Conservation (phyloP, 1,139 yeast genomes). For the Hanseniaspora gamundiae region DNA sequence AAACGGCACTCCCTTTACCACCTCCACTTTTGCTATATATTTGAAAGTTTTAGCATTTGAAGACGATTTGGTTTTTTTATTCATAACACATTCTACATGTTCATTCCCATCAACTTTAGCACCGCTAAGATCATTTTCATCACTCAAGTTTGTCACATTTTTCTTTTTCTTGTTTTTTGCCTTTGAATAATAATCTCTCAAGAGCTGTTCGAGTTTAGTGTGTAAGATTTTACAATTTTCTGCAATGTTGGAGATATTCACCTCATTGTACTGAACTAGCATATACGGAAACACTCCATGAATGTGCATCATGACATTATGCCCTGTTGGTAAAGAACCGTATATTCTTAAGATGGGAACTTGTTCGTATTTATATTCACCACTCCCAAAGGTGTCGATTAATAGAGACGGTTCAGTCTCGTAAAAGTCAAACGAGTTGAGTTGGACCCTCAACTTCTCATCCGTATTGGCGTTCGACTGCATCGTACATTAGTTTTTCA, state of each 20-base stretch:
- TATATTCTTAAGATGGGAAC: constrained; percentile 72
- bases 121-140: constrained; percentile 10
- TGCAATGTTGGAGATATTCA: constrained; percentile 6
- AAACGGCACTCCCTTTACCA: constrained; percentile 69
- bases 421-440: constrained; percentile 53
- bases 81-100: not conserved
- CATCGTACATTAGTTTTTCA: not conserved
- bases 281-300: constrained; percentile 82
- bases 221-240: constrained; percentile 14
- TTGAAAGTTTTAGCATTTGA: constrained; percentile 19
- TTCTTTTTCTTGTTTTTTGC: constrained; percentile 9
- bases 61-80: not conserved
- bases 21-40: constrained; percentile 53
- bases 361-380: constrained; percentile 22
- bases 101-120: constrained; percentile 11
- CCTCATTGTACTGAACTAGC: constrained; percentile 45
- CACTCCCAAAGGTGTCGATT: constrained; percentile 7
- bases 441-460: constrained; percentile 29
- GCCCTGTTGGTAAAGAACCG: constrained; percentile 50
- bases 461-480: not conserved
- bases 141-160: constrained; percentile 7
- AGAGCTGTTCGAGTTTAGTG: constrained; percentile 19
- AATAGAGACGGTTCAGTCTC: constrained; percentile 24
- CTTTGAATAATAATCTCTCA: constrained; percentile 15
- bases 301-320: constrained; percentile 51